Evolutionary conservation across 176 grass and related monocot genomes (phyloP).

Genomic region (Bromus sterilis): DNA sequence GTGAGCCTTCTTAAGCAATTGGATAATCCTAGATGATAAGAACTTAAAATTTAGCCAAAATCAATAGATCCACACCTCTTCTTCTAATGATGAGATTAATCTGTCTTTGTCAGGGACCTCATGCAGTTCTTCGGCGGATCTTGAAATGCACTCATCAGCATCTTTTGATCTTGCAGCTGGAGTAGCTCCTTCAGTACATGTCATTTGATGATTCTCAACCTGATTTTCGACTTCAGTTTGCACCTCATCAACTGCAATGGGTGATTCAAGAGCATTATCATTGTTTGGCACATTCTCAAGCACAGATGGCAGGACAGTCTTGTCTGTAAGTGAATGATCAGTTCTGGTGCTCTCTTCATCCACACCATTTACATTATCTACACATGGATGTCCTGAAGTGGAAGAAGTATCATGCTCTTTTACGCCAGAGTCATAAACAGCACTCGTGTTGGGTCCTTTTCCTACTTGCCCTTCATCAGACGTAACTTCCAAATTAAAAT

Average conservation of each 20-base stretch:
- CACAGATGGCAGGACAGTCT: not conserved
- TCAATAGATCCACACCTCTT: slow-evolving; percentile 58
- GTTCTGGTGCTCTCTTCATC: slow-evolving; percentile 15
- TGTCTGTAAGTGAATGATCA: slow-evolving; percentile 10
- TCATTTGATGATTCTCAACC: slow-evolving; percentile 17
- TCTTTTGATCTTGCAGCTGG: slow-evolving; percentile 25
- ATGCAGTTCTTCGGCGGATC: slow-evolving; percentile 16
- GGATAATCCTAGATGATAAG: not conserved
- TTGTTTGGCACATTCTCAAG: slow-evolving; percentile 24
- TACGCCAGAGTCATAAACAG: slow-evolving; percentile 1
- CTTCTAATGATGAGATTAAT: slow-evolving; percentile 55
- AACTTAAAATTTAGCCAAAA: not conserved
- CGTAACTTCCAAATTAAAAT: slow-evolving; percentile 40
- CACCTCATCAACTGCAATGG: slow-evolving; percentile 2
- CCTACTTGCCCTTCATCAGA: slow-evolving; percentile 24
- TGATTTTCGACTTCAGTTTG: slow-evolving; percentile 19
- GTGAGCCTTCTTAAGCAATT: not conserved
- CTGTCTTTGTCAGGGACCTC: slow-evolving; percentile 50
- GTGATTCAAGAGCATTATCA: not conserved
- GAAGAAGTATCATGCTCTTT: slow-evolving; percentile 3
- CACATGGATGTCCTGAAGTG: not conserved
- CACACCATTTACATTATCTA: slow-evolving; percentile 17
- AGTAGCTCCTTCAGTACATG: not conserved
- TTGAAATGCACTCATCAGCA: slow-evolving; percentile 16
- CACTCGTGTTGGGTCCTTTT: slow-evolving; percentile 12